Percentiles rank a stretch among this genome's conserved stretches.
Conservation (phyloP, 2,329 filamentous ascomycete species). For the Curvularia sp. region DNA sequence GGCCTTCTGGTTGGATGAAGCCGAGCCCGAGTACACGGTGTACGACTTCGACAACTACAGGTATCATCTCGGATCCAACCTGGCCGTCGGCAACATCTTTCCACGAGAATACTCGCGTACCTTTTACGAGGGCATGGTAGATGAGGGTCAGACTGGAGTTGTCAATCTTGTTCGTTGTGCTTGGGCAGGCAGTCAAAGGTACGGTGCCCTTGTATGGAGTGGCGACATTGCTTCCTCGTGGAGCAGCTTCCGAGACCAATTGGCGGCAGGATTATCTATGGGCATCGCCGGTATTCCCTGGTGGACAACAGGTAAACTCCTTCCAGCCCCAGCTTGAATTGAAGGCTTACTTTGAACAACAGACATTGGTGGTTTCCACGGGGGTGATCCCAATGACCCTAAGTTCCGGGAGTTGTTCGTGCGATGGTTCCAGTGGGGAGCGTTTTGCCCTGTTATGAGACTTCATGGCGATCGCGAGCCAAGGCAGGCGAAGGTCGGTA, state of each 20-base stretch:
- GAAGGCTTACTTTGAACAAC: constrained; percentile 56
- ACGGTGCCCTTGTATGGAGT: constrained; percentile 70
- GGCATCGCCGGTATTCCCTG: constrained; percentile 69
- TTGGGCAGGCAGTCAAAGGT: constrained; percentile 68
- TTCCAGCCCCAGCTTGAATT: not conserved
- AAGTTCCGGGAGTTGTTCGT: constrained; percentile 69
- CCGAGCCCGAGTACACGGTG: constrained; percentile 69
- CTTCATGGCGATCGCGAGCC: constrained; percentile 72
- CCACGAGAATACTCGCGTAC: constrained; percentile 65
- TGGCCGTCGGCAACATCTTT: constrained; percentile 67
- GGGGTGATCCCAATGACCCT: constrained; percentile 64
- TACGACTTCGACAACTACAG: constrained; percentile 74
- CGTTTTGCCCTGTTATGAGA: constrained; percentile 72
- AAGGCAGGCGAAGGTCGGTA: constrained; percentile 53
- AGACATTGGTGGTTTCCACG: constrained; percentile 74
- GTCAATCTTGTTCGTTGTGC: constrained; percentile 67
- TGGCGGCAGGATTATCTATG: constrained; percentile 71
- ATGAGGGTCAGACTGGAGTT: constrained; percentile 62
- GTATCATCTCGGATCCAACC: constrained; percentile 63
- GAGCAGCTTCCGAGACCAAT: constrained; percentile 65
- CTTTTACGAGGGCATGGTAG: constrained; percentile 66
- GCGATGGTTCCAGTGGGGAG: constrained; percentile 74
- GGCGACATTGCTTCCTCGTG: constrained; percentile 72
- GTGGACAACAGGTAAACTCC: constrained; percentile 54
- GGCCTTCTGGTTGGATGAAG: constrained; percentile 73